Evolutionary conservation across 305 asterid species (phyloP), one percentile per base, ranked within the genome.

Genomic region (Euphrasia arctica): DNA sequence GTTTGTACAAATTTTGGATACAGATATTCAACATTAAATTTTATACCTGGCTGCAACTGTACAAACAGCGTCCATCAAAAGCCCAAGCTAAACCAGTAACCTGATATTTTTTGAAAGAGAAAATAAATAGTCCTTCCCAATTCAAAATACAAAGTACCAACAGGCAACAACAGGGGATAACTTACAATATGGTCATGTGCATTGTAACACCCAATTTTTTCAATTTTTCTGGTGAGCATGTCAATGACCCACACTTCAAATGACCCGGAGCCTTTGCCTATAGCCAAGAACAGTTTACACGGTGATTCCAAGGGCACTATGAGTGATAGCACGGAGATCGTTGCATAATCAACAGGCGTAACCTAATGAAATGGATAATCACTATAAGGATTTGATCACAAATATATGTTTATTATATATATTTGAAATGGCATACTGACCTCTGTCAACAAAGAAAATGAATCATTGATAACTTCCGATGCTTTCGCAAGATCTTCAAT

Each of bases 11-110:
- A 58, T 13, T 29, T 12, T 31, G 62, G 8, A 13, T 58, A 12
- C 4, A 31, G 25, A 14, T 28, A 42, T 54, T 63, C 68, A 69
- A 43, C 39, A 29, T 43, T 52, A 54, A 64, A 45, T 56, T 18
- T 65, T 72, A 62, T 86, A 91, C 98, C 96, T 87, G 97, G 82
- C 98, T 77, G 85, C 96, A 89, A 83, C 95, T 92, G 82, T 89
- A 92, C 74, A 92, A 74, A 78, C 89, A 89, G 36, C 74, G 76
- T 62, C 96, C 96, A 68, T 75, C 86, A 59, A 87, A 89, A 63
- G 87, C 96, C 97, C 97, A 92, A 72, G 89, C 83, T 79, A 92
- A 78, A 67, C 97, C 98, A 45, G 91, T 82, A 64, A 89, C 88
- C 98, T 91, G 80, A 70, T 64, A 27, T 69, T 55, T 14, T 63